Percentiles rank a stretch among this genome's conserved stretches.
Evolutionary conservation across 2,329 filamentous ascomycete genomes (phyloP).

Genomic region (Colletotrichum camelliae): DNA sequence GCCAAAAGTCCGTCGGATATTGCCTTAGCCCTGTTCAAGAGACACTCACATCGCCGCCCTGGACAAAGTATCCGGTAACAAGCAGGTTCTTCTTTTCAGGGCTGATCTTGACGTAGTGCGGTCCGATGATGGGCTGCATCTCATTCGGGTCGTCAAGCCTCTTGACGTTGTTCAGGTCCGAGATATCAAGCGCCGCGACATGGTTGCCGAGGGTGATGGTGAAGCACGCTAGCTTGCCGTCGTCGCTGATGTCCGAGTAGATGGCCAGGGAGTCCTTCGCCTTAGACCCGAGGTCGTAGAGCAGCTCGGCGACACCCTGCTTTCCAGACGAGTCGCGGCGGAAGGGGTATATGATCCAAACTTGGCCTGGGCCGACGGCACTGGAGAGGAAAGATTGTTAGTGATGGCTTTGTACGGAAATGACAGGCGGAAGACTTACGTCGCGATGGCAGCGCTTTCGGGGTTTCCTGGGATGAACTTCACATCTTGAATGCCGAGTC

Average conservation of each 20-base stretch:
- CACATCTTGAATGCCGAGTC: not conserved
- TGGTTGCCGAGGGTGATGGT: slow-evolving; percentile 67
- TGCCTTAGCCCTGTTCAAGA: no score
- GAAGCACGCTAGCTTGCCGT: slow-evolving; percentile 64
- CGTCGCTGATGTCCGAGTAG: slow-evolving; percentile 64
- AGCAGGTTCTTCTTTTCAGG: slow-evolving; percentile 69
- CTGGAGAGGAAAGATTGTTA: slow-evolving; percentile 32
- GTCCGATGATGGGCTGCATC: slow-evolving; percentile 63
- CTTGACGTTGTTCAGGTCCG: slow-evolving; percentile 63
- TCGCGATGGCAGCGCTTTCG: not conserved
- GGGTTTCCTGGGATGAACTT: not conserved
- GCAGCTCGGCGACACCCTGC: slow-evolving; percentile 61
- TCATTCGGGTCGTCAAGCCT: slow-evolving; percentile 66
- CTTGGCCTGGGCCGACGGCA: slow-evolving; percentile 63
- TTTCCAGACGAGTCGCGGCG: slow-evolving; percentile 59
- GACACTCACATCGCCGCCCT: slow-evolving; percentile 54
- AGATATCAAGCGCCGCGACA: slow-evolving; percentile 66
- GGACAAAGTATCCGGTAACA: slow-evolving; percentile 71
- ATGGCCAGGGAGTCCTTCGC: slow-evolving; percentile 56
- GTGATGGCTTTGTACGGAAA: rapidly evolving
- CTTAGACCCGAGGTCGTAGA: slow-evolving; percentile 61
- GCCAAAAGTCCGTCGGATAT: not conserved
- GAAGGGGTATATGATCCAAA: slow-evolving; percentile 71
- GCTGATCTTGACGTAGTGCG: slow-evolving; percentile 69
- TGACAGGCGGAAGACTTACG: not conserved